phyloP scores from a whole-genome alignment of 345 rosid species.

The Citrus australasica region DNA sequence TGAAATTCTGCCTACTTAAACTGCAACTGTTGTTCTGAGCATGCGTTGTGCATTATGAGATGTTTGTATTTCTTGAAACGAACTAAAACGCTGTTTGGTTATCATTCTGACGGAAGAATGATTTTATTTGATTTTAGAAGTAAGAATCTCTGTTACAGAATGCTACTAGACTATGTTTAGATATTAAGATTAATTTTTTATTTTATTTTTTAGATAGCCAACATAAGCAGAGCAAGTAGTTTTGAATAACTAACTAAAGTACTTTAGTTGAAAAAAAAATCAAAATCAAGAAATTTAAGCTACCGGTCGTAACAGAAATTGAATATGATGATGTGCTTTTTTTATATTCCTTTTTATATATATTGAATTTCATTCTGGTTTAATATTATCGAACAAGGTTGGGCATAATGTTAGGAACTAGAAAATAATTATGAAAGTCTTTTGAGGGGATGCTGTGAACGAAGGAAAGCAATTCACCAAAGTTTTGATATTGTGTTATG shows the following conservation, averaged over 20 bases:
- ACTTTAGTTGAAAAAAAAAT: neutral
- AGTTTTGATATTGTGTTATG: neutral
- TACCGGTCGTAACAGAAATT: neutral
- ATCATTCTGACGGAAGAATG: too few relatives aligned
- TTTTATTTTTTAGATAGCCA: neutral
- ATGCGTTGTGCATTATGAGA: neutral
- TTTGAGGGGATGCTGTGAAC: neutral
- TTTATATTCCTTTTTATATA: neutral
- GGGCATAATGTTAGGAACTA: neutral
- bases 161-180: too few relatives aligned
- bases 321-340: neutral
- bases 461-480: neutral
- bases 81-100: neutral
- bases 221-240: too few relatives aligned
- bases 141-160: too few relatives aligned
- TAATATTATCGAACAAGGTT: neutral
- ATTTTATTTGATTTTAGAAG: too few relatives aligned
- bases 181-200: neutral
- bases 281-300: neutral
- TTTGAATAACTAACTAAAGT: too few relatives aligned
- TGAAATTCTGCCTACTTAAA: too few relatives aligned
- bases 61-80: neutral
- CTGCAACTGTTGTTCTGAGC: too few relatives aligned
- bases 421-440: neutral
- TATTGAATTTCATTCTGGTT: neutral